Evolutionary conservation across 1,284 basidiomycete genomes (phyloP).

Genomic region (Melampsora americana): DNA sequence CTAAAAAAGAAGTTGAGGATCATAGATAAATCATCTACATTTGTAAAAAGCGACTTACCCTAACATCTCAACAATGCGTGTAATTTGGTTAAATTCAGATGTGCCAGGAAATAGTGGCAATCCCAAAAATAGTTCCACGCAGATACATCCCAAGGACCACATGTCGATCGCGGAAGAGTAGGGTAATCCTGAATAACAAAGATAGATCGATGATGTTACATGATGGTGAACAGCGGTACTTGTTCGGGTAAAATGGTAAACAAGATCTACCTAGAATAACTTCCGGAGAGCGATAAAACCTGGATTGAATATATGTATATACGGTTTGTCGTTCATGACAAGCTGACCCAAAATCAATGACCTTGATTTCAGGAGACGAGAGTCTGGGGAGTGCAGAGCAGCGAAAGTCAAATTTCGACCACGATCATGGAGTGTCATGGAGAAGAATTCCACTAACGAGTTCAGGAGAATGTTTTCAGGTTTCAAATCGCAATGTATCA

Average conservation of each 20-base stretch:
- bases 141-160: conserved; percentile 94
- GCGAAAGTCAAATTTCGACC: background rate
- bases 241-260: no score
- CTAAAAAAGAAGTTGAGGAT: background rate
- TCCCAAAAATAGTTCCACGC: conserved; percentile 94
- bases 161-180: conserved; percentile 93
- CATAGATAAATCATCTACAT: background rate
- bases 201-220: no score
- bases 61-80: conserved; percentile 95
- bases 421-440: conserved; percentile 30
- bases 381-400: conserved; percentile 60
- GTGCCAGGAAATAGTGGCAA: conserved; percentile 95
- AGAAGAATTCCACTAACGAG: conserved; percentile 64
- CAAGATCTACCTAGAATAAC: conserved; percentile 70
- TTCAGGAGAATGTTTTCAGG: conserved; percentile 93
- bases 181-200: conserved; percentile 60
- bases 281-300: conserved; percentile 97
- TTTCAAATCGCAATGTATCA: conserved; percentile 98
- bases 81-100: conserved; percentile 97
- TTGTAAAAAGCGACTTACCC: conserved; percentile 65
- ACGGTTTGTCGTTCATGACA: conserved; percentile 98
- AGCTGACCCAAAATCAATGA: conserved; percentile 98
- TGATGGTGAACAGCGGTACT: no score
- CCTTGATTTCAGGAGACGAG: conserved; percentile 96
- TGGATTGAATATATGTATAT: conserved; percentile 98